Percentiles rank a stretch among this genome's conserved stretches.
phyloP scores from a whole-genome alignment of 306 rosid genomes.

The Cicer bijugum region DNA sequence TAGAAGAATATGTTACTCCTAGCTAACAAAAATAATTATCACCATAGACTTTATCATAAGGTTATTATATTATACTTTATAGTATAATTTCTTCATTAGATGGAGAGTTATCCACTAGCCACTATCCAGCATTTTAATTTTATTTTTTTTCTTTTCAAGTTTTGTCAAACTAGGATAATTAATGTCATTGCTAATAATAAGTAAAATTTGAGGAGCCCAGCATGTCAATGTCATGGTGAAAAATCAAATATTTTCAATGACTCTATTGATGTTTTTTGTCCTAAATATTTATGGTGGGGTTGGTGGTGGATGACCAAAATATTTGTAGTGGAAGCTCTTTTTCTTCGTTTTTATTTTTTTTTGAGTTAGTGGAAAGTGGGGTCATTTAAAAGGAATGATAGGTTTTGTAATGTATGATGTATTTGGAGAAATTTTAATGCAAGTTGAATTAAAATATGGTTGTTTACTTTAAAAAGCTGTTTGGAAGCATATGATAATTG shows the following conservation, averaged over 20 bases:
- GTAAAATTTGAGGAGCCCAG: slow-evolving; percentile 48
- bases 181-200: slow-evolving; percentile 46
- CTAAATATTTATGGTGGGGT: slow-evolving; percentile 63
- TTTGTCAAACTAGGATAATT: slow-evolving; percentile 52
- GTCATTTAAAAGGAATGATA: slow-evolving; percentile 48
- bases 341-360: slow-evolving; percentile 33
- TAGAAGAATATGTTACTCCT: slow-evolving; percentile 43
- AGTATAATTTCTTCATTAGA: slow-evolving; percentile 41
- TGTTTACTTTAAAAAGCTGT: slow-evolving; percentile 55
- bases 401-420: slow-evolving; percentile 52
- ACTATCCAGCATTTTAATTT: too few species aligned
- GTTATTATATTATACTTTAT: slow-evolving; percentile 39
- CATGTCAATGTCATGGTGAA: slow-evolving; percentile 53
- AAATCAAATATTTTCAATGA: slow-evolving; percentile 53
- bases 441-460: slow-evolving; percentile 64
- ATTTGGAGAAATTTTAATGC: slow-evolving; percentile 55
- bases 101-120: not conserved
- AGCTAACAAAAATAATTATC: slow-evolving; percentile 10
- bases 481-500: slow-evolving; percentile 58
- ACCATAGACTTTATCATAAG: slow-evolving; percentile 30
- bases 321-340: slow-evolving; percentile 56
- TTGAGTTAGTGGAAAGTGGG: slow-evolving; percentile 68
- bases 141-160: slow-evolving; percentile 1
- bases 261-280: slow-evolving; percentile 52
- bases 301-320: slow-evolving; percentile 55